Conservation (phyloP, 495 filamentous ascomycete genomes). For the Aspergillus olivimuriae region DNA sequence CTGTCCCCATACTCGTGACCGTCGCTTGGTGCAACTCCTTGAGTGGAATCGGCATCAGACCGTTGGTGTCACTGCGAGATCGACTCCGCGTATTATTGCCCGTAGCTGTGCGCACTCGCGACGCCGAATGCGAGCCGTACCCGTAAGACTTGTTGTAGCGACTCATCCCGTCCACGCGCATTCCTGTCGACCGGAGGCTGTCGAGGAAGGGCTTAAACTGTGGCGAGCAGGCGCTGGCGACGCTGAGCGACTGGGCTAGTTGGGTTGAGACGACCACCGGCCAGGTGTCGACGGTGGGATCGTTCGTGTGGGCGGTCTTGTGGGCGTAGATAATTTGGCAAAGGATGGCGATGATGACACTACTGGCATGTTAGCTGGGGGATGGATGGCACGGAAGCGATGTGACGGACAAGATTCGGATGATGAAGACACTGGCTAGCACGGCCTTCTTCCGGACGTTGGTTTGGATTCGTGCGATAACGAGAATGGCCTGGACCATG, state of each 20-base stretch:
- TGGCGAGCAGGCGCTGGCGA: slow-evolving; percentile 38
- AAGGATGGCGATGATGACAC: slow-evolving; percentile 27
- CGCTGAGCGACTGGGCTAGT: slow-evolving; percentile 29
- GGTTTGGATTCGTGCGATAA: slow-evolving; percentile 32
- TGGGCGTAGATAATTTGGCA: slow-evolving; percentile 27
- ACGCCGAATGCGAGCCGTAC: slow-evolving; percentile 9
- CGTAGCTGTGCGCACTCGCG: slow-evolving; percentile 1
- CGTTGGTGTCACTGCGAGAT: slow-evolving; percentile 13
- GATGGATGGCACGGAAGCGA: background rate
- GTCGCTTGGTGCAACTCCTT: slow-evolving; percentile 4
- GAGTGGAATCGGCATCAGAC: slow-evolving; percentile 10
- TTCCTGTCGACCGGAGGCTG: slow-evolving; percentile 35
- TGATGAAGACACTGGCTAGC: slow-evolving; percentile 26
- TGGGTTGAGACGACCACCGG: slow-evolving; percentile 26
- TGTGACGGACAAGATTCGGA: slow-evolving; percentile 28
- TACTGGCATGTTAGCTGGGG: slow-evolving; percentile 3
- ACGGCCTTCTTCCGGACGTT: slow-evolving; percentile 22
- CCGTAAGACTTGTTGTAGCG: slow-evolving; percentile 15
- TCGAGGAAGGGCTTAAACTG: slow-evolving; percentile 44
- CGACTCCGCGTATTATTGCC: background rate
- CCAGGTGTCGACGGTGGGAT: slow-evolving; percentile 24
- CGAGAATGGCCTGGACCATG: slow-evolving; percentile 28
- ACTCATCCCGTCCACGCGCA: slow-evolving; percentile 29
- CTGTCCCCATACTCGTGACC: slow-evolving; percentile 7
- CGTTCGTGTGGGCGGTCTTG: slow-evolving; percentile 4